Conservation (phyloP, 257 asterid species). For the Coffea eugenioides region DNA sequence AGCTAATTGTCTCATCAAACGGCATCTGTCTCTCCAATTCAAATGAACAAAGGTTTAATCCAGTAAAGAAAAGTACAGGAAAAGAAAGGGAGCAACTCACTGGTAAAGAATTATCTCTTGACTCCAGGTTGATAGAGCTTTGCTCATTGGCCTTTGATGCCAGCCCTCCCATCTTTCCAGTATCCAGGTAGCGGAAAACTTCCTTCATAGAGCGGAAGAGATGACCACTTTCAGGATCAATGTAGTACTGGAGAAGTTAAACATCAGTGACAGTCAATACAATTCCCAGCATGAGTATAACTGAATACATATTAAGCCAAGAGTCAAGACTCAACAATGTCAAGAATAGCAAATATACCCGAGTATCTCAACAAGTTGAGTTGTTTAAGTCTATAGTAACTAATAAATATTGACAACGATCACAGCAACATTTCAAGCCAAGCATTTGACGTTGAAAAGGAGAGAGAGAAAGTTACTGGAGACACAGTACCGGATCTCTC, state of each 20-base stretch:
- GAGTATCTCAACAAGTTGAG: too few species aligned
- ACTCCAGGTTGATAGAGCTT: constrained; percentile 21
- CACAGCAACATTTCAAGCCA: constrained; percentile 1
- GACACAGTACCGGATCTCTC: constrained; percentile 55
- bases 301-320: background rate
- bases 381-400: background rate
- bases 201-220: constrained; percentile 63
- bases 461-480: constrained; percentile 11
- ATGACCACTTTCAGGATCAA: constrained; percentile 57
- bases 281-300: constrained; percentile 16
- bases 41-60: background rate
- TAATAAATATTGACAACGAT: background rate
- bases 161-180: constrained; percentile 31
- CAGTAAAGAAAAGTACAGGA: background rate
- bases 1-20: background rate
- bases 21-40: background rate
- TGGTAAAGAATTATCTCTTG: constrained; percentile 28
- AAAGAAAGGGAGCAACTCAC: constrained; percentile 33
- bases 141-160: constrained; percentile 29
- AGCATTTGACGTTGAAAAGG: constrained; percentile 4
- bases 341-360: background rate
- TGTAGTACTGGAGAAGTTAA: constrained; percentile 49
- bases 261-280: constrained; percentile 15
- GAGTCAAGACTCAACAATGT: constrained; percentile 11
- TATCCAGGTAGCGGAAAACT: constrained; percentile 51